phyloP scores from a whole-genome alignment of 75 land plant species.

The Sequoiadendron giganteum region DNA sequence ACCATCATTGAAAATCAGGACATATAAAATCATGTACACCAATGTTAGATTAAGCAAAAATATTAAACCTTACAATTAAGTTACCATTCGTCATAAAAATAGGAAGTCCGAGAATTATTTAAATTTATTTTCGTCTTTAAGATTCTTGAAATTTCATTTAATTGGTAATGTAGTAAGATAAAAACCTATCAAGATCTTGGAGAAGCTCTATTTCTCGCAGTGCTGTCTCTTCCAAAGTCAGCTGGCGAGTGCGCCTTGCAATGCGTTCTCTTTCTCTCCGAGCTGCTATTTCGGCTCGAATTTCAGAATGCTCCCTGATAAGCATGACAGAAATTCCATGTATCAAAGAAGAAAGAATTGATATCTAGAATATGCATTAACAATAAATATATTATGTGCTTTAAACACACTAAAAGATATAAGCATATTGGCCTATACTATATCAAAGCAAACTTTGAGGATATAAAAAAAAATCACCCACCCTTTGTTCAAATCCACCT shows the following conservation, averaged over 20 bases:
- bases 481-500: not conserved
- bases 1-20: not conserved
- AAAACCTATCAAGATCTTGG: slow-evolving; percentile 88
- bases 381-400: not conserved
- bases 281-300: slow-evolving; percentile 60
- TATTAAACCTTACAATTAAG: not conserved
- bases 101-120: not conserved
- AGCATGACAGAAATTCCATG: not conserved
- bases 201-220: slow-evolving; percentile 77
- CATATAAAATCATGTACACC: slow-evolving; percentile 9
- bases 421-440: not conserved
- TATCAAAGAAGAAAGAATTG: not conserved
- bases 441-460: not conserved
- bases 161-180: not conserved
- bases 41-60: not conserved
- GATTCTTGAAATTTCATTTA: not conserved
- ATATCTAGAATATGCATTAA: not conserved
- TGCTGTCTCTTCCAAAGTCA: slow-evolving; percentile 76
- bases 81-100: not conserved
- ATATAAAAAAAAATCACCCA: not conserved
- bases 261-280: slow-evolving; percentile 76
- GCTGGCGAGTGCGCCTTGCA: slow-evolving; percentile 57
- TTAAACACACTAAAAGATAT: not conserved
- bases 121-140: not conserved
- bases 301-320: slow-evolving; percentile 58